Evolutionary conservation across 805 yeast genomes (phyloP).

Genomic region (Candida corydali): DNA sequence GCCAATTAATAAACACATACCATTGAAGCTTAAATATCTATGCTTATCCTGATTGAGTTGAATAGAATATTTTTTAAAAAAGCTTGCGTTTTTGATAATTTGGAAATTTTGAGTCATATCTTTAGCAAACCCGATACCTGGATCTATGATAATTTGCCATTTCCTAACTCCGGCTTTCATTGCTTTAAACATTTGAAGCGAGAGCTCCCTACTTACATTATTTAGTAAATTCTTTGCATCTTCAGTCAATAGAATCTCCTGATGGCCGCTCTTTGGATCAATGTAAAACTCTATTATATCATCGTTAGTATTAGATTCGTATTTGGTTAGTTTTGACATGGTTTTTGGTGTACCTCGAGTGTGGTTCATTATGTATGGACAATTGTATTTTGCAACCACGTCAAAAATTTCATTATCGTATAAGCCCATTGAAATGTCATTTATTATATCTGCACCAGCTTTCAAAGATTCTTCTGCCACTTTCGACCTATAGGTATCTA

Average conservation of each 20-base stretch:
- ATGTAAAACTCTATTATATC: slow-evolving; percentile 33
- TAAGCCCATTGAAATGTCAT: slow-evolving; percentile 82
- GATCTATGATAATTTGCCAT: slow-evolving; percentile 92
- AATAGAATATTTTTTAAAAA: slow-evolving; percentile 47
- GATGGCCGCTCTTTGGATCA: slow-evolving; percentile 23
- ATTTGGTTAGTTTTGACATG: slow-evolving; percentile 60
- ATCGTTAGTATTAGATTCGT: slow-evolving; percentile 38
- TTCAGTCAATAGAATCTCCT: slow-evolving; percentile 15
- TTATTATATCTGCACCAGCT: slow-evolving; percentile 87
- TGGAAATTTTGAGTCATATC: slow-evolving; percentile 63
- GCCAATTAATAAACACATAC: slow-evolving; percentile 73
- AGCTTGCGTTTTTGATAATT: slow-evolving; percentile 49
- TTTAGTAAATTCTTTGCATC: slow-evolving; percentile 39
- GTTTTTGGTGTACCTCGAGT: slow-evolving; percentile 76
- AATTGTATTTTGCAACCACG: slow-evolving; percentile 65
- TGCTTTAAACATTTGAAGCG: slow-evolving; percentile 53
- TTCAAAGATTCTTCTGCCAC: slow-evolving; percentile 69
- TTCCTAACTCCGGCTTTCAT: slow-evolving; percentile 60
- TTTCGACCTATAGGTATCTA: slow-evolving; percentile 80
- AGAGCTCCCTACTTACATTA: slow-evolving; percentile 64
- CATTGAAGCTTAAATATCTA: slow-evolving; percentile 40
- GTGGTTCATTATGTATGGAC: slow-evolving; percentile 80
- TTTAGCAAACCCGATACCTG: slow-evolving; percentile 97
- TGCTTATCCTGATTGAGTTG: slow-evolving; percentile 14
- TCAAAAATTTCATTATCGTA: slow-evolving; percentile 63